Evolutionary conservation across 176 grass and related monocot genomes (phyloP).

Genomic region (Coix lacrymajobi): DNA sequence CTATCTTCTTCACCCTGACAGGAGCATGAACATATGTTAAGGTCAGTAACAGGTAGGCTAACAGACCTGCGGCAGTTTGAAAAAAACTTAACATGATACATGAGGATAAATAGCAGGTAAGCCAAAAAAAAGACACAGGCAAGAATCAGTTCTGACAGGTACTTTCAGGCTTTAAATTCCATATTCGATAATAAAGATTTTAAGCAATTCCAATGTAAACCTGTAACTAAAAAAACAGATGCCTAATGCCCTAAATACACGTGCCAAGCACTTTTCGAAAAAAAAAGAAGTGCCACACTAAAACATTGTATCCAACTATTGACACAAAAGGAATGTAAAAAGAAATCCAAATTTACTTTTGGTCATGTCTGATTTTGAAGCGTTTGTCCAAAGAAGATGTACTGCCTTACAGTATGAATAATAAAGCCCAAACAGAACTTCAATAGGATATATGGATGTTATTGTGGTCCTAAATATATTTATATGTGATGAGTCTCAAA

Average conservation of each 20-base stretch:
- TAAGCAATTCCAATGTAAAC: neutral
- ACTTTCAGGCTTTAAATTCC: conserved; percentile 1
- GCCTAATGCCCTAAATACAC: neutral
- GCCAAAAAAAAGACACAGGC: neutral
- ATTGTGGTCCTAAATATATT: conserved; percentile 4
- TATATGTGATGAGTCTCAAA: neutral
- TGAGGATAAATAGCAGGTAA: neutral
- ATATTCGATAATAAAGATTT: neutral
- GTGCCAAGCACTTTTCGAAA: neutral
- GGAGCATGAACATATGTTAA: conserved; percentile 26
- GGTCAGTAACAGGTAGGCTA: neutral
- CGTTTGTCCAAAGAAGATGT: neutral
- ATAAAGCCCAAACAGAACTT: neutral
- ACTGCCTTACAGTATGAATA: conserved; percentile 10
- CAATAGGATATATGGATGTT: neutral
- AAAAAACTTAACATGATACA: conserved; percentile 4
- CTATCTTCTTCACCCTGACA: conserved; percentile 94
- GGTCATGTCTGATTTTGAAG: conserved; percentile 9
- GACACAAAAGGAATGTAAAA: neutral
- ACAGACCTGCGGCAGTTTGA: neutral
- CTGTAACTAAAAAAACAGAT: neutral
- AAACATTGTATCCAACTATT: neutral
- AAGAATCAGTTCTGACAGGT: neutral
- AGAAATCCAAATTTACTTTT: conserved; percentile 11
- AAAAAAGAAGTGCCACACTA: neutral